phyloP scores from a whole-genome alignment of 495 filamentous ascomycete genomes.

The Lasiosphaeriaceae sp. region DNA sequence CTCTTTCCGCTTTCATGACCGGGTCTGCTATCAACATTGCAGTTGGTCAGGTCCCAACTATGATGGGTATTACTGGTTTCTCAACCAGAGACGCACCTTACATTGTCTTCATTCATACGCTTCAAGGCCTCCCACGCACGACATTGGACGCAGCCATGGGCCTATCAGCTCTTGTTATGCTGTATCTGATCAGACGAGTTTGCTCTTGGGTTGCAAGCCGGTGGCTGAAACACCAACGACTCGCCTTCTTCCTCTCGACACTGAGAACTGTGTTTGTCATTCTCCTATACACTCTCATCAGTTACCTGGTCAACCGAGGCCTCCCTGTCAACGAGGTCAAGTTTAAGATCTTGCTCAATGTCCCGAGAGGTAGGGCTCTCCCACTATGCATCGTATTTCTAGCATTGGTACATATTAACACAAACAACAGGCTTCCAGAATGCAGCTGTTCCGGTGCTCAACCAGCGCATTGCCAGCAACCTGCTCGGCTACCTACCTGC shows the following conservation, averaged over 20 bases:
- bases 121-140: conserved; percentile 67
- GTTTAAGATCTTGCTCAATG: conserved; percentile 66
- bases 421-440: conserved; percentile 62
- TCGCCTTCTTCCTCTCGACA: conserved; percentile 86
- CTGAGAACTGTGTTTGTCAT: conserved; percentile 91
- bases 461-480: conserved; percentile 31
- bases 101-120: conserved; percentile 76
- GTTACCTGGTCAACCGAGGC: conserved; percentile 71
- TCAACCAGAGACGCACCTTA: conserved; percentile 78
- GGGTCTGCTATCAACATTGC: conserved; percentile 91
- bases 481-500: conserved; percentile 33
- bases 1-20: conserved; percentile 97
- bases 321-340: conserved; percentile 42
- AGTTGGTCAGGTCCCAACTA: conserved; percentile 75
- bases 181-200: conserved; percentile 73
- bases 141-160: conserved; percentile 85
- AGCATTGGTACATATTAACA: conserved; percentile 1
- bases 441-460: conserved; percentile 71
- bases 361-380: conserved; percentile 62
- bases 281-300: conserved; percentile 88
- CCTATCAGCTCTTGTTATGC: conserved; percentile 71
- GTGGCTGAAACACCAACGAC: conserved; percentile 63
- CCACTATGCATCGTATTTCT: too few species aligned
- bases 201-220: conserved; percentile 68
- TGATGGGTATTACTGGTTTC: conserved; percentile 83